Evolutionary conservation across 176 grass and related monocot species (phyloP), one percentile per base, ranked within the genome.

Genomic region (Aechmea fasciata): DNA sequence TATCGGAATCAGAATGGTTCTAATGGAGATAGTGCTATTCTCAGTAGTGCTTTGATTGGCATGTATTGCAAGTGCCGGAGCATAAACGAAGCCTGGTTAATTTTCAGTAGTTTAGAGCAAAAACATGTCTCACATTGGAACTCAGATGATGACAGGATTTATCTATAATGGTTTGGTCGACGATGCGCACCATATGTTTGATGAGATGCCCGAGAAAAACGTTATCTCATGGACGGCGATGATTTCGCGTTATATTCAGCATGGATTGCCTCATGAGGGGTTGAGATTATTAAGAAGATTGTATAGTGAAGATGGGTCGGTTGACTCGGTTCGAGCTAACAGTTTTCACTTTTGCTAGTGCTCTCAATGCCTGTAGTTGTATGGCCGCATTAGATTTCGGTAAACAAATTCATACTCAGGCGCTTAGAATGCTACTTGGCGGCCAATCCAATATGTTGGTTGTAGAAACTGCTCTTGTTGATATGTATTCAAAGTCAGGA

Each of bases 401-500:
- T 48, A 65, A 74, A 13, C 72, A 74, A 22, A 74, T 74, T 22
- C 72, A 74, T 64, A 61, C 59, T 64, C 47, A 65, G 13, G 59
- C 59, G 15, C 11, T 74, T 47, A 64, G 72, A 52, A 65, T 20
- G 28, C 18, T 47, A 14, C 19, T 24, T 11, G 55, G 64, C 47
- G 2, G 22, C 24, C 47, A 13, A 50, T 13, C 14, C 11, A 50
- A 50, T 51, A 19, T 26, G 55, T 51, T 74, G 72, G 59, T 74
- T 19, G 17, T 74, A 28, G 17, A 67, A 57, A 76, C 74, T 22
- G 18, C 74, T 68, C 64, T 76, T 10, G 18, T 76, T 49, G 74
- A 68, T 29, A 76, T 76, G 74, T 76, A 76, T n/a, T 57, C 74
- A 2, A 68, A 57, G 64, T 76, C 74, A 3, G 65, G 74, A 28